Evolutionary conservation across 2,329 filamentous ascomycete species (phyloP).

Genomic region (Atkinsonella texensis): DNA sequence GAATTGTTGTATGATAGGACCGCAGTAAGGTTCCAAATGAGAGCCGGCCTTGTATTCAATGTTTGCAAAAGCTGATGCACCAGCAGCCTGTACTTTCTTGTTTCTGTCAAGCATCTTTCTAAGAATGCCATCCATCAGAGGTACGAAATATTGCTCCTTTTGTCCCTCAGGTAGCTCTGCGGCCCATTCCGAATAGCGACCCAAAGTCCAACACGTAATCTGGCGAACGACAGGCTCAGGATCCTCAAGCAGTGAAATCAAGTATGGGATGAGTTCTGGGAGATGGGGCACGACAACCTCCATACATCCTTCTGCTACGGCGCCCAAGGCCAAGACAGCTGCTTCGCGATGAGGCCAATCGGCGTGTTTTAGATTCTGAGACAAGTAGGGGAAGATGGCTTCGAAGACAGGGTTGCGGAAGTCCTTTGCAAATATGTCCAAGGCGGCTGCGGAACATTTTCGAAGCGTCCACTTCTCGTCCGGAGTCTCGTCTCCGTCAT

Average conservation of each 20-base stretch:
- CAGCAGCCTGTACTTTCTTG: constrained; percentile 96
- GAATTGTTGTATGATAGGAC: constrained; percentile 84
- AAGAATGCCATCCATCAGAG: constrained; percentile 93
- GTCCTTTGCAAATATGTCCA: constrained; percentile 87
- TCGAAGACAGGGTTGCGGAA: constrained; percentile 84
- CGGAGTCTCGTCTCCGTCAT: constrained; percentile 69
- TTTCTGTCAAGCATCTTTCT: constrained; percentile 92
- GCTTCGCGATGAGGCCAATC: constrained; percentile 93
- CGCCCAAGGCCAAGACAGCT: constrained; percentile 84
- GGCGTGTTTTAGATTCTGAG: constrained; percentile 72
- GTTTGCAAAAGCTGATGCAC: constrained; percentile 89
- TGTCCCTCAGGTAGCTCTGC: constrained; percentile 58
- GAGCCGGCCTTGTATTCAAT: constrained; percentile 86
- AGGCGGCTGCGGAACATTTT: constrained; percentile 90
- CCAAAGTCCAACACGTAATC: constrained; percentile 96
- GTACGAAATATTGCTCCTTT: constrained; percentile 72
- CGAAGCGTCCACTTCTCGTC: constrained; percentile 92
- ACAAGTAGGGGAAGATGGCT: constrained; percentile 84
- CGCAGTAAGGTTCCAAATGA: constrained; percentile 71
- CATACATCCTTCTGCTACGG: constrained; percentile 91
- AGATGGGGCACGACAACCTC: constrained; percentile 81
- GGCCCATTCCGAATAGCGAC: constrained; percentile 88
- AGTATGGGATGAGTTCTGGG: constrained; percentile 78
- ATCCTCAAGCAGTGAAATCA: constrained; percentile 77
- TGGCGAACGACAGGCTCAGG: constrained; percentile 82